These are phyloP conservation scores for Russula emetica DNA, from an alignment of 768 basidiomycete species.

Conservation along the genomic window DNA sequence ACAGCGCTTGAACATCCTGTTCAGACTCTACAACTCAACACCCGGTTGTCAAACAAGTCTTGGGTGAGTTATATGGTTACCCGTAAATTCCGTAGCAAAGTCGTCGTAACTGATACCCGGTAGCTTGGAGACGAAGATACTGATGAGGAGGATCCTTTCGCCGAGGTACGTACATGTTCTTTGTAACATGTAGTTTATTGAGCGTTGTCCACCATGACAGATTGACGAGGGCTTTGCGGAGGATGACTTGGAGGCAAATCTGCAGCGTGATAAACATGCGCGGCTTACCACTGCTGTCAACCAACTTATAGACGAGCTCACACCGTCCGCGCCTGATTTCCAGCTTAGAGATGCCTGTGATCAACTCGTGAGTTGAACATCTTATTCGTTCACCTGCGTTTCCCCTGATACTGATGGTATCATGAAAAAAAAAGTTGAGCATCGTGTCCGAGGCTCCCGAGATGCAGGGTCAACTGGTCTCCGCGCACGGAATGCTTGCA, in stretches of 20 bases:
- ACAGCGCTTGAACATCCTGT: conserved; percentile 55
- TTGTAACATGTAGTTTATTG: background rate
- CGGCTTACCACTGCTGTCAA: conserved; percentile 77
- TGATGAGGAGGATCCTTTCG: conserved; percentile 96
- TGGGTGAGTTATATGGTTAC: conserved; percentile 52
- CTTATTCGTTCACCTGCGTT: background rate
- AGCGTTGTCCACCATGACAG: conserved; percentile 37
- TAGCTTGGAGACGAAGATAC: conserved; percentile 76
- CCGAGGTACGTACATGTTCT: conserved; percentile 53
- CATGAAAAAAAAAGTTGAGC: conserved; percentile 46
- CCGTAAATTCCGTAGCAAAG: background rate
- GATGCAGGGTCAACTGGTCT: conserved; percentile 83
- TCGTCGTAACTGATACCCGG: conserved; percentile 8
- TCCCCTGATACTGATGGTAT: background rate
- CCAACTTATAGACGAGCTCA: conserved; percentile 82
- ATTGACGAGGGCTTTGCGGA: conserved; percentile 93
- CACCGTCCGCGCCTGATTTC: conserved; percentile 75
- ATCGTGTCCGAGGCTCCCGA: conserved; percentile 79
- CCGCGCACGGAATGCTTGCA: conserved; percentile 91
- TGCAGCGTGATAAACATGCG: conserved; percentile 91
- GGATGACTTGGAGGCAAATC: conserved; percentile 86
- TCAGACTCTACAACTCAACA: conserved; percentile 80
- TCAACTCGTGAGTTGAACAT: conserved; percentile 60
- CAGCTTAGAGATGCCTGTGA: conserved; percentile 82
- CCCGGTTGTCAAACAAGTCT: conserved; percentile 81